Evolutionary conservation across 2,329 filamentous ascomycete species (phyloP).

Genomic region (Blumeria hordei): DNA sequence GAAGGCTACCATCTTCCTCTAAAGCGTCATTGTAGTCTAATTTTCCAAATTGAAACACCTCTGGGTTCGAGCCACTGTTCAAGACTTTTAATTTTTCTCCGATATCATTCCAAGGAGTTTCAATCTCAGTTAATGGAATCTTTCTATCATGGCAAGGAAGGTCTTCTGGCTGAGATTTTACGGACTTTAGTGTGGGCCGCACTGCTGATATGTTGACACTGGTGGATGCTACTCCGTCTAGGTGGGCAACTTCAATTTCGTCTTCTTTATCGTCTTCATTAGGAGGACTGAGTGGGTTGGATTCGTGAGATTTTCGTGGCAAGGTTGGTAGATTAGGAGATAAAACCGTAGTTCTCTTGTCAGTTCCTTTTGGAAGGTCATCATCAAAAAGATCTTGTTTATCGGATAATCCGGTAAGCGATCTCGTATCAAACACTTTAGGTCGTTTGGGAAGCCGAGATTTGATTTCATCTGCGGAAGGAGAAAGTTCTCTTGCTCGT

Average conservation of each 20-base stretch:
- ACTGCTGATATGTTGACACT: slow-evolving; percentile 72
- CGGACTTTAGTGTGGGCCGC: slow-evolving; percentile 49
- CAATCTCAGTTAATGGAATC: slow-evolving; percentile 30
- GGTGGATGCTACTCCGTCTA: slow-evolving; percentile 38
- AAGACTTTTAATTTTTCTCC: slow-evolving; percentile 69
- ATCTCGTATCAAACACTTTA: slow-evolving; percentile 26
- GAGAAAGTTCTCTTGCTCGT: slow-evolving; percentile 60
- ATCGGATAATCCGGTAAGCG: slow-evolving; percentile 22
- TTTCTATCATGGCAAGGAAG: slow-evolving; percentile 46
- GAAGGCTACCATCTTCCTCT: slow-evolving; percentile 78
- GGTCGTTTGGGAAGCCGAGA: slow-evolving; percentile 30
- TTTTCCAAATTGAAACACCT: slow-evolving; percentile 48
- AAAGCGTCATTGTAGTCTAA: slow-evolving; percentile 62
- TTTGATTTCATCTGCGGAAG: slow-evolving; percentile 29
- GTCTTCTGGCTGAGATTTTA: slow-evolving; percentile 48
- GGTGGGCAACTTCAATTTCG: slow-evolving; percentile 68
- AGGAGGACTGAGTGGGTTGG: slow-evolving; percentile 10
- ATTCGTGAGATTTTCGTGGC: slow-evolving; percentile 46
- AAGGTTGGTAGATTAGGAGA: slow-evolving; percentile 76
- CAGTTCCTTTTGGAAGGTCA: slow-evolving; percentile 14
- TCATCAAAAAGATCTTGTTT: slow-evolving; percentile 27
- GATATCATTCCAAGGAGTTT: slow-evolving; percentile 74
- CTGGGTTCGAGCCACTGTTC: slow-evolving; percentile 43
- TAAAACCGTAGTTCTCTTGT: slow-evolving; percentile 32
- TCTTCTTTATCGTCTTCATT: slow-evolving; percentile 32